These are phyloP conservation scores for Jimgerdemannia lactiflua DNA, from an alignment of 192 early-diverging fungal genomes.

Conservation along the genomic window DNA sequence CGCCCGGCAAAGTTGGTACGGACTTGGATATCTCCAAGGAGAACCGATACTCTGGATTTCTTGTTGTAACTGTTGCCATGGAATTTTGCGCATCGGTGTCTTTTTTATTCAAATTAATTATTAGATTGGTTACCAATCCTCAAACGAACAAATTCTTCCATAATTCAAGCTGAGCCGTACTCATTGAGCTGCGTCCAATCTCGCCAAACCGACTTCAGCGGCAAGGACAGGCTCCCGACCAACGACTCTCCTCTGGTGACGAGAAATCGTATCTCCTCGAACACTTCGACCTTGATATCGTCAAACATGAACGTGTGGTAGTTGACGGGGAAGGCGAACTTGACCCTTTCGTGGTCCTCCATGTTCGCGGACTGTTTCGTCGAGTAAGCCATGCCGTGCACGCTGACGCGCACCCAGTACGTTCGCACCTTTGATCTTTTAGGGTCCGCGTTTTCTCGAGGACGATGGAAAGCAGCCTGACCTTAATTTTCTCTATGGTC, in stretches of 20 bases:
- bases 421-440: neutral
- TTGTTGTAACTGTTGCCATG: too few relatives aligned
- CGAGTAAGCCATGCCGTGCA: neutral
- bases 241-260: too few relatives aligned
- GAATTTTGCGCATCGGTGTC: too few relatives aligned
- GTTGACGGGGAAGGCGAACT: slow-evolving; percentile 1
- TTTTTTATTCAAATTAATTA: too few relatives aligned
- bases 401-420: neutral
- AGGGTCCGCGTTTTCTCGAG: neutral
- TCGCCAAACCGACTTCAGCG: neutral
- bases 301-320: neutral
- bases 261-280: neutral
- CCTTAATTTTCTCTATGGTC: neutral
- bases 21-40: too few relatives aligned
- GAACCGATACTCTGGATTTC: too few relatives aligned
- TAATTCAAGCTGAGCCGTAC: neutral
- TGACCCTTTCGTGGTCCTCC: neutral
- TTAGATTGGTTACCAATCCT: too few relatives aligned
- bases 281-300: neutral
- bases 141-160: too few relatives aligned
- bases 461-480: neutral
- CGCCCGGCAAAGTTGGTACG: too few relatives aligned
- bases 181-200: neutral
- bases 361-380: neutral
- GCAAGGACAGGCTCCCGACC: too few relatives aligned